These are phyloP conservation scores for Chrysoporthe austroafricana DNA, from an alignment of 2,329 filamentous ascomycete genomes.

Conservation along the genomic window DNA sequence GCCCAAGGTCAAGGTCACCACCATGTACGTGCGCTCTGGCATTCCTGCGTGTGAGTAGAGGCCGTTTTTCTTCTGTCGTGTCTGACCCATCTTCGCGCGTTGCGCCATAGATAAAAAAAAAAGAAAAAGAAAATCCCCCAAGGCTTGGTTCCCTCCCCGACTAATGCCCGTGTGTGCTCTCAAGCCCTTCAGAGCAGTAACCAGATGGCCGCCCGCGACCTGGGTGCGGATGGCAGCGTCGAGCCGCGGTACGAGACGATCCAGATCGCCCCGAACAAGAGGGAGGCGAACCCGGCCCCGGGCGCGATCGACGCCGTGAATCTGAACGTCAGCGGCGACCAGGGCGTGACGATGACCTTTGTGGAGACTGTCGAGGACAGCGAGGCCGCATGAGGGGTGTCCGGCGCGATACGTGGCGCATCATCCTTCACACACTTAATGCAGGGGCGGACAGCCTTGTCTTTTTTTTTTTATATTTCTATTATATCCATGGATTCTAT, in stretches of 20 bases:
- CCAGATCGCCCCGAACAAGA: slow-evolving; percentile 27
- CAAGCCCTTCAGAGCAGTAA: slow-evolving; percentile 36
- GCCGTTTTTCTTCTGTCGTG: slow-evolving; percentile 10
- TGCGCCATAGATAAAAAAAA: slow-evolving; percentile 3
- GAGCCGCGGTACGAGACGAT: slow-evolving; percentile 25
- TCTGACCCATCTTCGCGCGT: not conserved
- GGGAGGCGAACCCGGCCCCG: slow-evolving; percentile 20
- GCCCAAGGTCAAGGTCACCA: slow-evolving; percentile 48
- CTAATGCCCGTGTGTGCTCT: slow-evolving; percentile 5
- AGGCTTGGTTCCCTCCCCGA: not conserved
- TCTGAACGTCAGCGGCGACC: slow-evolving; percentile 48
- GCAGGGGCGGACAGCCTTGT: not conserved
- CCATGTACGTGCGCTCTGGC: slow-evolving; percentile 51
- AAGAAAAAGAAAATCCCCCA: not conserved
- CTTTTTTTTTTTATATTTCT: not conserved
- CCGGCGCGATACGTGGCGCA: not conserved
- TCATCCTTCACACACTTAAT: not conserved
- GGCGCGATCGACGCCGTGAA: slow-evolving; percentile 47
- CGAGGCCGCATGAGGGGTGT: slow-evolving; percentile 25
- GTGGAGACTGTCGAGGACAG: slow-evolving; percentile 46
- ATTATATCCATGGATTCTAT: not conserved
- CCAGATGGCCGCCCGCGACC: slow-evolving; percentile 29
- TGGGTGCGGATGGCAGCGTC: slow-evolving; percentile 17
- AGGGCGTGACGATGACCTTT: slow-evolving; percentile 53
- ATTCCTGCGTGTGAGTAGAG: slow-evolving; percentile 46